Conservation (phyloP, 768 basidiomycete genomes). For the Russula olivacea region DNA sequence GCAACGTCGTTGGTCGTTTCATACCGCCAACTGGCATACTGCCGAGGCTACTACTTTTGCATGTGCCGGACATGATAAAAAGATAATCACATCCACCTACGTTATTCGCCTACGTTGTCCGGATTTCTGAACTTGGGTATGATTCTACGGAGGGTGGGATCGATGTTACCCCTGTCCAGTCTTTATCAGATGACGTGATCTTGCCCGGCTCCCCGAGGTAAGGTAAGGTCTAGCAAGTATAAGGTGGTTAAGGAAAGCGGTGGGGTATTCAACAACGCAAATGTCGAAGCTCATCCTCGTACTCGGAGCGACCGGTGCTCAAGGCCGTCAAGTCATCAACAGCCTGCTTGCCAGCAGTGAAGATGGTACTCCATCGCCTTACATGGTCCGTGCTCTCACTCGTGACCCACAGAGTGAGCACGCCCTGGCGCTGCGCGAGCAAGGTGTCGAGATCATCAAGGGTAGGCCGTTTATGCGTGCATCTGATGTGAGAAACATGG, state of each 20-base stretch:
- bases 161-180: not conserved
- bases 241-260: not conserved
- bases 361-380: constrained; percentile 38
- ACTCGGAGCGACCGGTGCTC: constrained; percentile 42
- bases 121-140: no score
- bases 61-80: no score
- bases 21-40: no score
- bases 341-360: constrained; percentile 32
- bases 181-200: not conserved
- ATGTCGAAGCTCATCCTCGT: constrained; percentile 37
- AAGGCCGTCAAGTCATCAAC: constrained; percentile 37
- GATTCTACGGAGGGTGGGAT: no score
- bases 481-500: not conserved
- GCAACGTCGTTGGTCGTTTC: no score
- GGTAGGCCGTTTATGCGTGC: constrained; percentile 26
- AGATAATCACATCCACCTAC: no score
- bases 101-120: no score
- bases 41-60: no score
- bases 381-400: constrained; percentile 37
- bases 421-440: constrained; percentile 33
- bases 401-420: constrained; percentile 32
- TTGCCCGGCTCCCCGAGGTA: not conserved
- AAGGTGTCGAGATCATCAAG: constrained; percentile 35
- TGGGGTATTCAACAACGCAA: not conserved
- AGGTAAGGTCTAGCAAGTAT: not conserved